These are phyloP conservation scores for Kappamyces sp. DNA, from an alignment of 192 early-diverging fungal genomes.

Conservation along the genomic window DNA sequence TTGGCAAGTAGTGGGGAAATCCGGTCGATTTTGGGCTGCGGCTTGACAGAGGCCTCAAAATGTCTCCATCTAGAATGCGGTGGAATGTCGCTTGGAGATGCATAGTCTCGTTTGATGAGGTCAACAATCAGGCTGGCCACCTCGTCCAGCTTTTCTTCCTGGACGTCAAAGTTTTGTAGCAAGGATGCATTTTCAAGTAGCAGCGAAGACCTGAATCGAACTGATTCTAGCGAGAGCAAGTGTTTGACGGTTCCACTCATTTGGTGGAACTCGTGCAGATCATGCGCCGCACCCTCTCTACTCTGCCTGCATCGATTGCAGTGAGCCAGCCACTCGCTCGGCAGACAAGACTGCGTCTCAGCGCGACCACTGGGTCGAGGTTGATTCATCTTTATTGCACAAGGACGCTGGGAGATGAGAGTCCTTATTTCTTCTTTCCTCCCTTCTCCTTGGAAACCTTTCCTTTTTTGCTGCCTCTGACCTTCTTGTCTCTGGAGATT, in stretches of 20 bases:
- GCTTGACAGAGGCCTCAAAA: conserved; percentile 52
- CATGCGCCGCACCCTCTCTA: no score
- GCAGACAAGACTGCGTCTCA: no score
- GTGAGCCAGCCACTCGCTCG: no score
- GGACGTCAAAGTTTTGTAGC: conserved; percentile 68
- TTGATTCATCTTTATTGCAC: no score
- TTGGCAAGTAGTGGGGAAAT: conserved; percentile 19
- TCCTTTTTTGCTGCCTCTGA: conserved; percentile 92
- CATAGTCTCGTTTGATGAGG: conserved; percentile 70
- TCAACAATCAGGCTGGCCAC: conserved; percentile 64
- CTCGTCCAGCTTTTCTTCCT: conserved; percentile 51
- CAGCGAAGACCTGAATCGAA: conserved; percentile 62
- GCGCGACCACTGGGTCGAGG: no score
- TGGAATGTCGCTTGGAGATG: conserved; percentile 59
- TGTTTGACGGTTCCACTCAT: neutral
- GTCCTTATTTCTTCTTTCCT: neutral
- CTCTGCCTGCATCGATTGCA: no score
- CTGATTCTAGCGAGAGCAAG: conserved; percentile 37
- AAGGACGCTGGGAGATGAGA: no score
- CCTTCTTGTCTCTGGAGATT: conserved; percentile 92
- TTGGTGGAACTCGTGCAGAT: no score
- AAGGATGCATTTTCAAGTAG: conserved; percentile 53
- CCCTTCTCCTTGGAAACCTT: conserved; percentile 30
- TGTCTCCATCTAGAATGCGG: conserved; percentile 86
- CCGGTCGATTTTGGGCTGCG: conserved; percentile 22